A percentile compares a stretch with the other conserved stretches of the same genome.
These are phyloP conservation scores for Nannochloris sp. DNA, from an alignment of 139 green algal species.

Conservation along the genomic window DNA sequence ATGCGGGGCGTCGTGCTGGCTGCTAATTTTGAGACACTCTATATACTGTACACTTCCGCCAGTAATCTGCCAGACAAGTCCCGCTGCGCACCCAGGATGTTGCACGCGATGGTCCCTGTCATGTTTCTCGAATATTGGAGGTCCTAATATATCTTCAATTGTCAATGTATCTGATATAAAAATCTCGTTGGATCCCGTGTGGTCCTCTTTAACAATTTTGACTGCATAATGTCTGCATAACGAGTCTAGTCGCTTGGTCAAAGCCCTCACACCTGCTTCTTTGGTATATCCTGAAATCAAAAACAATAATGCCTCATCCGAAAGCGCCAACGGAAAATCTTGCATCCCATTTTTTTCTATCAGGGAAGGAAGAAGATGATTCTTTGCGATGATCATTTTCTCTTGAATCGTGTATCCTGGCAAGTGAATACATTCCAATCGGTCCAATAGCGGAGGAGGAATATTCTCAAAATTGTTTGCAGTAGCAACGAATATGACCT, in stretches of 20 bases:
- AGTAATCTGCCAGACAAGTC: conserved; percentile 92
- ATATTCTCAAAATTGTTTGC: conserved; percentile 29
- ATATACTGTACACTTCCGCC: conserved; percentile 89
- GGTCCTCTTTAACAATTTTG: conserved; percentile 42
- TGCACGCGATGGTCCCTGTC: conserved; percentile 12
- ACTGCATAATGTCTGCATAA: conserved; percentile 89
- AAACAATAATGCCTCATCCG: conserved; percentile 54
- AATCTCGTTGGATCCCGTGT: not conserved
- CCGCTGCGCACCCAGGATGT: conserved; percentile 79
- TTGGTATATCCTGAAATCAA: conserved; percentile 83
- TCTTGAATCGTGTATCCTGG: conserved; percentile 85
- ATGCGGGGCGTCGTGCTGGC: conserved; percentile 23
- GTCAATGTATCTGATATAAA: conserved; percentile 42
- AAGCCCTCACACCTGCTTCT: conserved; percentile 89
- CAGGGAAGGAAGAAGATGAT: conserved; percentile 79
- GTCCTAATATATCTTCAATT: conserved; percentile 60
- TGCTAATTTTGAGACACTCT: conserved; percentile 52
- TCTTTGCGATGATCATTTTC: conserved; percentile 82
- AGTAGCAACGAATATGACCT: conserved; percentile 45
- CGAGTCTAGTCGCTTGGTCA: conserved; percentile 91
- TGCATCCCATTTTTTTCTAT: conserved; percentile 58
- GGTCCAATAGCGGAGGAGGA: conserved; percentile 29
- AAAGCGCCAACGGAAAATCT: conserved; percentile 38
- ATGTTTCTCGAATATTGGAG: conserved; percentile 28
- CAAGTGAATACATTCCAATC: conserved; percentile 77